phyloP scores from a whole-genome alignment of 2,329 filamentous ascomycete genomes.

The Alternaria panax region DNA sequence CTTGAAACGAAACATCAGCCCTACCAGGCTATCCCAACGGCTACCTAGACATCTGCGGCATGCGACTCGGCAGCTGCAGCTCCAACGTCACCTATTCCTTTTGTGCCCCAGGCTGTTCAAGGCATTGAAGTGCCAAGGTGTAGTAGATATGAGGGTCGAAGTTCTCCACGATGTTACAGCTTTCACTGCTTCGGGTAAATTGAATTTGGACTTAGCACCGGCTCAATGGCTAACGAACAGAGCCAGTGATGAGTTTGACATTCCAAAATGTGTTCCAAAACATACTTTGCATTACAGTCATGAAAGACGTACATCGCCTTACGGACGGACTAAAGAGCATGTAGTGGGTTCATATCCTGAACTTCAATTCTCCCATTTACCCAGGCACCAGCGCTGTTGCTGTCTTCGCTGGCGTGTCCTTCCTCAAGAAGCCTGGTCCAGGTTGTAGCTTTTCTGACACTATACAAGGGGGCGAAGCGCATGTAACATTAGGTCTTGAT shows the following conservation, averaged over 20 bases:
- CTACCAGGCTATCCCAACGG: conserved; percentile 6
- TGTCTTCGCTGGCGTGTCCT: too few species aligned
- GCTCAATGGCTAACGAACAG: neutral
- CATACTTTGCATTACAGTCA: neutral
- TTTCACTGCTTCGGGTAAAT: conserved; percentile 1
- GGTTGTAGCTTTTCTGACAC: too few species aligned
- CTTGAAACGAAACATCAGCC: conserved; percentile 26
- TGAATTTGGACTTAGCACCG: neutral
- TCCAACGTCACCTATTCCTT: neutral
- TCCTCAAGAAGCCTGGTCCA: too few species aligned
- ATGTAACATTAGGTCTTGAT: too few species aligned
- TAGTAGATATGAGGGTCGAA: neutral
- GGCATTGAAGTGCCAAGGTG: conserved; percentile 1
- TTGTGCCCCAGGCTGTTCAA: neutral
- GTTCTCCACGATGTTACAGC: conserved; percentile 4
- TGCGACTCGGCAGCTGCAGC: neutral
- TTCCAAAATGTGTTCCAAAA: neutral
- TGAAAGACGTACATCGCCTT: neutral
- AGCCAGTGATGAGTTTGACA: neutral
- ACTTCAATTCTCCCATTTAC: too few species aligned
- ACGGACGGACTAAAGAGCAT: too few species aligned
- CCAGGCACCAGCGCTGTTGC: too few species aligned
- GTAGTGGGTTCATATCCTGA: too few species aligned
- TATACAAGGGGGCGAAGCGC: too few species aligned
- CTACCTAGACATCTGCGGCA: conserved; percentile 1